Evolutionary conservation across 108 stramenopile species (phyloP).

Genomic region (Tribonema minus): DNA sequence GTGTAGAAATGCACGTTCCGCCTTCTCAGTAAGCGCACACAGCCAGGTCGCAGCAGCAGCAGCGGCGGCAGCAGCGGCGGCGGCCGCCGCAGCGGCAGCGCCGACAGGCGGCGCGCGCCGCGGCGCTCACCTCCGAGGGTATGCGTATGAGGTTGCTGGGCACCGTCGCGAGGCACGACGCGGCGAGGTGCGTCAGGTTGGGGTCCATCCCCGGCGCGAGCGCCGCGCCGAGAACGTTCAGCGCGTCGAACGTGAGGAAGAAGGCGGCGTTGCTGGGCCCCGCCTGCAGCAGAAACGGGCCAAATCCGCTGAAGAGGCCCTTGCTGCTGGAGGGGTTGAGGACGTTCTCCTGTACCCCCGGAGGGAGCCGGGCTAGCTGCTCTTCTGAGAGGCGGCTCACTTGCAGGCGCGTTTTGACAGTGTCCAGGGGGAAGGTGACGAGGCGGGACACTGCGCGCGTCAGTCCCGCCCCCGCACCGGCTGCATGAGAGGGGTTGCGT

Average conservation of each 20-base stretch:
- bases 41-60: no score
- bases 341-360: no score
- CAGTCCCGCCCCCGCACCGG: conserved; percentile 43
- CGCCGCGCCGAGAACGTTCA: conserved; percentile 8
- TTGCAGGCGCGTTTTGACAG: conserved; percentile 41
- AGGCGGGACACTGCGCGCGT: conserved; percentile 37
- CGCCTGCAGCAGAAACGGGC: conserved; percentile 32
- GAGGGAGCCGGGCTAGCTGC: conserved; percentile 3
- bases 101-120: no score
- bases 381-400: conserved; percentile 16
- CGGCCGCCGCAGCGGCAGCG: neutral
- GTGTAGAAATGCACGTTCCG: no score
- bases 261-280: conserved; percentile 47
- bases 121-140: conserved; percentile 52
- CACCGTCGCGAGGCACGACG: conserved; percentile 38
- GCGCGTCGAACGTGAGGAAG: conserved; percentile 36
- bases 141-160: conserved; percentile 44
- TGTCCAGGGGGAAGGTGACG: conserved; percentile 47
- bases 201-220: neutral
- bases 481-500: no score
- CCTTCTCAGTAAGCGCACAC: no score
- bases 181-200: conserved; percentile 19
- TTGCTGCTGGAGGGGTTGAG: neutral
- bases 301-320: conserved; percentile 34
- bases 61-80: no score